Conservation (phyloP, 2,329 filamentous ascomycete genomes). For the Chlorencoelia australis region DNA sequence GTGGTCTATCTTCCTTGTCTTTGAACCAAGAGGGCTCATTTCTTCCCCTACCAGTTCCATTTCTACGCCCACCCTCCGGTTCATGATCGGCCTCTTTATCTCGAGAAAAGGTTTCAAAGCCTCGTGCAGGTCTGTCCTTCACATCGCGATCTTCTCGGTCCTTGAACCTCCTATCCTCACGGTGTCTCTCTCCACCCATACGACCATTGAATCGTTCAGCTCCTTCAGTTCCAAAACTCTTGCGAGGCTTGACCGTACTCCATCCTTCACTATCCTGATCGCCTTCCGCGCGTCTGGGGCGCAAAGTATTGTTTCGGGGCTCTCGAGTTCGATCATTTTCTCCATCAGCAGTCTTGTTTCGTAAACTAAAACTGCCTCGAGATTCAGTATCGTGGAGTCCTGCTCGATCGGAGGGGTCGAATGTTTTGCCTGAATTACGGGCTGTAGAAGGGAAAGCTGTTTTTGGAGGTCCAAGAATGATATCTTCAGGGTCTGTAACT, state of each 20-base stretch:
- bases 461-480: constrained; percentile 76
- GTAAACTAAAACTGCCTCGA: constrained; percentile 51
- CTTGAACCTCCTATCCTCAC: constrained; percentile 30
- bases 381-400: constrained; percentile 41
- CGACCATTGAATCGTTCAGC: constrained; percentile 60
- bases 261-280: constrained; percentile 61
- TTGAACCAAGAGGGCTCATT: constrained; percentile 66
- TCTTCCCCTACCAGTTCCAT: constrained; percentile 54
- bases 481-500: constrained; percentile 58
- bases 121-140: constrained; percentile 37
- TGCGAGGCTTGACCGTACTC: constrained; percentile 64
- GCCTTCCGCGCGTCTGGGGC: constrained; percentile 40
- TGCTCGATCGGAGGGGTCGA: constrained; percentile 34
- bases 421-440: constrained; percentile 30
- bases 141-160: constrained; percentile 49
- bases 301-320: constrained; percentile 35
- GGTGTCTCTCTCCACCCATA: constrained; percentile 43
- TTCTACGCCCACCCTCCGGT: constrained; percentile 45
- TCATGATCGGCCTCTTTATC: constrained; percentile 40
- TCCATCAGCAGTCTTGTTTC: constrained; percentile 39
- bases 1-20: constrained; percentile 31
- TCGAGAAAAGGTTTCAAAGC: constrained; percentile 40
- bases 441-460: constrained; percentile 67
- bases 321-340: constrained; percentile 44
- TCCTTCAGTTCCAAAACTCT: constrained; percentile 63